Evolutionary conservation across 495 filamentous ascomycete species (phyloP).

Genomic region (Extremus antarcticus): DNA sequence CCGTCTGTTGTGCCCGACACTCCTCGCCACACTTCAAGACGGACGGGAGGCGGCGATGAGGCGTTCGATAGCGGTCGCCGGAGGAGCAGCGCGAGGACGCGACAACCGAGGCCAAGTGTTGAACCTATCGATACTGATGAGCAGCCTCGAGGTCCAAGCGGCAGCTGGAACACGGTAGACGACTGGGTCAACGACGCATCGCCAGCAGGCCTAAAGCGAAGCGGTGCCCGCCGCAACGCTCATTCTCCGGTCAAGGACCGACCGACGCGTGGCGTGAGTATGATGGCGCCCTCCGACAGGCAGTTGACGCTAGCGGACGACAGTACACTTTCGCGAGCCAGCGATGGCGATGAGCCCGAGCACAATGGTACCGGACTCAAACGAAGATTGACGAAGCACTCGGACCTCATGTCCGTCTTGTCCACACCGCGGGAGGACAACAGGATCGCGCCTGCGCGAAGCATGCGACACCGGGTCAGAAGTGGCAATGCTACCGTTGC

Average conservation of each 20-base stretch:
- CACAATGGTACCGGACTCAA: slow-evolving; percentile 42
- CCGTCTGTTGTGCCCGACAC: neutral
- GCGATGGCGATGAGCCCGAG: slow-evolving; percentile 18
- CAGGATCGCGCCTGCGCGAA: slow-evolving; percentile 40
- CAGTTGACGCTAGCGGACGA: slow-evolving; percentile 12
- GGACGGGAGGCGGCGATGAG: neutral
- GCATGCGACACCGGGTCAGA: slow-evolving; percentile 59
- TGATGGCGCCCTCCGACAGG: neutral
- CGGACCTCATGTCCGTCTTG: slow-evolving; percentile 84
- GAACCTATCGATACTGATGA: slow-evolving; percentile 1
- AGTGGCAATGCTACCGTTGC: slow-evolving; percentile 53
- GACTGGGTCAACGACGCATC: slow-evolving; percentile 1
- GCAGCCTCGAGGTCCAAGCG: neutral
- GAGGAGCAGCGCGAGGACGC: slow-evolving; percentile 1
- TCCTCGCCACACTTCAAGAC: neutral
- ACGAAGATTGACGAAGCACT: slow-evolving; percentile 77
- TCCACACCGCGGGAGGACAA: slow-evolving; percentile 50
- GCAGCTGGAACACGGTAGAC: slow-evolving; percentile 1
- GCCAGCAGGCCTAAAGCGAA: slow-evolving; percentile 22
- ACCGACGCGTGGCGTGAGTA: slow-evolving; percentile 5
- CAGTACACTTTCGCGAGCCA: slow-evolving; percentile 14
- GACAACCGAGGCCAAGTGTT: slow-evolving; percentile 1
- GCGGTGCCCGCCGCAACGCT: slow-evolving; percentile 21
- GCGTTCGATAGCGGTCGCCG: neutral
- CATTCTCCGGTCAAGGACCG: slow-evolving; percentile 29